Conservation (phyloP, 2,329 filamentous ascomycete genomes). For the Penicillium sp. region DNA sequence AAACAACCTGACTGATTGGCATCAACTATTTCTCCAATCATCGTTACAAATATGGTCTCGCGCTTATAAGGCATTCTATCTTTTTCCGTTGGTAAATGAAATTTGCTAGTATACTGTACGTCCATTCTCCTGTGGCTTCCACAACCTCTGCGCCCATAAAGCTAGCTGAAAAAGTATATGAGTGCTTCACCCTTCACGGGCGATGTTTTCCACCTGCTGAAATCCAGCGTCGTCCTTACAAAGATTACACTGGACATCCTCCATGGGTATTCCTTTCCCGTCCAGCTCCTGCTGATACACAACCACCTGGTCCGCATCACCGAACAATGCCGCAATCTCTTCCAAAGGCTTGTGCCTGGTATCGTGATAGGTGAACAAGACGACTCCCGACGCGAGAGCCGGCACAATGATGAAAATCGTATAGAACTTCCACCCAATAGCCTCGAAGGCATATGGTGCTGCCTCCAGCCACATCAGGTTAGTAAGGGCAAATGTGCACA, state of each 20-base stretch:
- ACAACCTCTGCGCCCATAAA: too few species aligned
- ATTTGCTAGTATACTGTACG: too few species aligned
- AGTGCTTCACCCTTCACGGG: too few species aligned
- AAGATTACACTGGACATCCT: neutral
- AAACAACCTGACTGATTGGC: too few species aligned
- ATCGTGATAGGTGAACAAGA: neutral
- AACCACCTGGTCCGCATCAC: slow-evolving; percentile 91
- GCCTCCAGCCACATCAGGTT: slow-evolving; percentile 4
- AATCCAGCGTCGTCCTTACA: neutral
- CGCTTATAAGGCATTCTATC: too few species aligned
- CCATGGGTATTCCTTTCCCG: neutral
- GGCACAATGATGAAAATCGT: slow-evolving; percentile 5
- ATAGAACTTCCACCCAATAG: slow-evolving; percentile 20
- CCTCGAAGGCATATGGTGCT: slow-evolving; percentile 13
- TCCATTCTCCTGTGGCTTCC: too few species aligned
- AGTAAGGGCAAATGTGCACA: neutral
- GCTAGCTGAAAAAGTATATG: too few species aligned
- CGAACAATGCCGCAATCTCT: slow-evolving; percentile 74
- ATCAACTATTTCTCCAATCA: too few species aligned
- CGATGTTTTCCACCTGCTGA: neutral
- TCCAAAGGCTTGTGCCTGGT: neutral
- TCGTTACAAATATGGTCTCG: too few species aligned
- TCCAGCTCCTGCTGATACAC: slow-evolving; percentile 54
- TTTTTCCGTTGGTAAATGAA: too few species aligned
- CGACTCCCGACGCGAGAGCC: neutral